Conservation (phyloP, 2,329 filamentous ascomycete genomes). For the Colletotrichum chrysophilum region DNA sequence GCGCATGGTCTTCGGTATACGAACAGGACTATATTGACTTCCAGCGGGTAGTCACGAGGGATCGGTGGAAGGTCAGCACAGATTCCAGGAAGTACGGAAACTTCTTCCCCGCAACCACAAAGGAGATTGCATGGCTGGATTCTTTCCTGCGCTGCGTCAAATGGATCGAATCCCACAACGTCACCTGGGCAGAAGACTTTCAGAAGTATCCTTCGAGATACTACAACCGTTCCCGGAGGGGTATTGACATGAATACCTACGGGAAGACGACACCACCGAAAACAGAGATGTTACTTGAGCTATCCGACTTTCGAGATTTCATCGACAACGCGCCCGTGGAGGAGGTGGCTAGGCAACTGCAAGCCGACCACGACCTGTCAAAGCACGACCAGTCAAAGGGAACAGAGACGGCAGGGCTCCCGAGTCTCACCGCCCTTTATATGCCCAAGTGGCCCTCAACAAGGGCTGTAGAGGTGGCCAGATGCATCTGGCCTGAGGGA, state of each 20-base stretch:
- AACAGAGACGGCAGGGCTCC: neutral
- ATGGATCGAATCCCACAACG: neutral
- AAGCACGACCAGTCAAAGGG: neutral
- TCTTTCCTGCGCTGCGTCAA: neutral
- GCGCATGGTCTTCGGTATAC: neutral
- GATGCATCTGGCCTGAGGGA: neutral
- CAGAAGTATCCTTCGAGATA: neutral
- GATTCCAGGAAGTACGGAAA: neutral
- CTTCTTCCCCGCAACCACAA: neutral
- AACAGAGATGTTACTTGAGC: neutral
- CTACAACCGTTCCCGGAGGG: neutral
- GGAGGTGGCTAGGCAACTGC: neutral
- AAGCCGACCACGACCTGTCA: neutral
- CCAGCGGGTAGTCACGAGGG: neutral
- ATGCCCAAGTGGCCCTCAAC: neutral
- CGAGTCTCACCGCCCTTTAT: neutral
- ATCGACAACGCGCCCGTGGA: neutral
- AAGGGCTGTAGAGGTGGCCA: neutral
- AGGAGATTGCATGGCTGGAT: neutral
- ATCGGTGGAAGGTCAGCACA: accelerated
- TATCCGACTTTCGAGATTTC: neutral
- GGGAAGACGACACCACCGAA: neutral
- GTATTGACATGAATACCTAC: neutral
- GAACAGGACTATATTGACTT: neutral
- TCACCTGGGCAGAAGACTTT: neutral